Conservation (phyloP, 495 filamentous ascomycete genomes). For the Lepidopterella palustris region DNA sequence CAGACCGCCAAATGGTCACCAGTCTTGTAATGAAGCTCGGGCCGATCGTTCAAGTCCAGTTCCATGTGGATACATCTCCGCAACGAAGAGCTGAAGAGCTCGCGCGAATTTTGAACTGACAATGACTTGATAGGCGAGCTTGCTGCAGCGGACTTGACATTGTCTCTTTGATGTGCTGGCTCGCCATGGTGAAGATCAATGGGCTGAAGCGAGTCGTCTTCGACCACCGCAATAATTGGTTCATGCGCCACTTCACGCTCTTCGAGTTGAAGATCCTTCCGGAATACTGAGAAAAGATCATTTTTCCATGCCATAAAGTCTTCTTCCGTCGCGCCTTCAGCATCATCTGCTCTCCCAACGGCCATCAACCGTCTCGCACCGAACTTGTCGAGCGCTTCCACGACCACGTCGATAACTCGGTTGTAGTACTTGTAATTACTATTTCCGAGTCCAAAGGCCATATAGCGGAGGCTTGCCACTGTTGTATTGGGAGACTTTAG, state of each 20-base stretch:
- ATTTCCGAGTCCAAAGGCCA: conserved; percentile 46
- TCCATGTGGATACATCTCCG: conserved; percentile 49
- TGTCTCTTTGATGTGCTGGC: conserved; percentile 29
- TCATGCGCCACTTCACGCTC: conserved; percentile 39
- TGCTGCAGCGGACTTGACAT: conserved; percentile 28
- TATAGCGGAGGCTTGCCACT: conserved; percentile 39
- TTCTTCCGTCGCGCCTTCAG: conserved; percentile 44
- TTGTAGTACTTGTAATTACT: conserved; percentile 51
- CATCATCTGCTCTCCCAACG: conserved; percentile 43
- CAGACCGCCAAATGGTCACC: conserved; percentile 32
- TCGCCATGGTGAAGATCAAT: conserved; percentile 39
- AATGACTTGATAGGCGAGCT: conserved; percentile 36
- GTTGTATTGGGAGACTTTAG: conserved; percentile 27
- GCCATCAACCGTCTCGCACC: conserved; percentile 41
- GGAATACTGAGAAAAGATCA: conserved; percentile 38
- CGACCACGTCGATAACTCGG: conserved; percentile 41
- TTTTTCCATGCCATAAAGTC: conserved; percentile 50
- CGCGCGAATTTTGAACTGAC: conserved; percentile 33
- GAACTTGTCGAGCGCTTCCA: conserved; percentile 33
- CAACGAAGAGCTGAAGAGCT: conserved; percentile 38
- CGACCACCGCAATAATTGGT: conserved; percentile 39
- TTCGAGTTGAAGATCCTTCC: conserved; percentile 35
- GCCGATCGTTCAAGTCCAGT: conserved; percentile 37
- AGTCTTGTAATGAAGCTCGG: conserved; percentile 34
- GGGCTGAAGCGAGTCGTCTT: conserved; percentile 37